Evolutionary conservation across 306 rosid genomes (phyloP).

Genomic region (Cercis canadensis): DNA sequence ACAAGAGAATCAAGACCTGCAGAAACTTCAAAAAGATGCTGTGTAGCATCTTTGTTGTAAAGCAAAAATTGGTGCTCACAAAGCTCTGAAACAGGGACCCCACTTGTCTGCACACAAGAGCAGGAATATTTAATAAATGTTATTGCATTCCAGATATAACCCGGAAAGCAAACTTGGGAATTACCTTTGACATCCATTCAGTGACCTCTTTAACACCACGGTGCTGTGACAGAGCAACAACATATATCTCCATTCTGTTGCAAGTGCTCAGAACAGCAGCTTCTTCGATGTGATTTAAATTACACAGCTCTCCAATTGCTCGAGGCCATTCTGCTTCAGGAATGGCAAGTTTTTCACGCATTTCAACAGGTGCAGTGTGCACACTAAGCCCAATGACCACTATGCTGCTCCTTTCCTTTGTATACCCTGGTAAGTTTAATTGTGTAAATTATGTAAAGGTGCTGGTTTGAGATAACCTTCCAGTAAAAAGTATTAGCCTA

Average conservation of each 20-base stretch:
- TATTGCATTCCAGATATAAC: constrained; percentile 10
- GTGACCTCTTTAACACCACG: constrained; percentile 98
- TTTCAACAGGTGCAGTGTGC: constrained; percentile 94
- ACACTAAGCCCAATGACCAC: constrained; percentile 97
- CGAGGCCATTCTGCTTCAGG: constrained; percentile 99
- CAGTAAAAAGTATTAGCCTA: constrained; percentile 11
- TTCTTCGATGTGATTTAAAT: constrained; percentile 94
- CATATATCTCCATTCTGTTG: constrained; percentile 99
- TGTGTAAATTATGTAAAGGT: constrained; percentile 3
- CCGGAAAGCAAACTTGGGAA: constrained; percentile 18
- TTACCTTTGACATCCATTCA: constrained; percentile 98
- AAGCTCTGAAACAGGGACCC: constrained; percentile 87
- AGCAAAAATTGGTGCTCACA: constrained; percentile 82
- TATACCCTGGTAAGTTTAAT: constrained; percentile 68
- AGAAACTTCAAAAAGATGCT: constrained; percentile 90
- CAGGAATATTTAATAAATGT: neutral
- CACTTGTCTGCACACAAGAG: constrained; percentile 76
- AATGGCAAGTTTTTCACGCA: constrained; percentile 97
- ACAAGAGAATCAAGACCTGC: constrained; percentile 99
- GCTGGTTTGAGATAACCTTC: constrained; percentile 29
- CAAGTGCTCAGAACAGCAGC: constrained; percentile 99
- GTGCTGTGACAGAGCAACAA: constrained; percentile 92
- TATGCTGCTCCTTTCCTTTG: constrained; percentile 95
- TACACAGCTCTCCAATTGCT: constrained; percentile 91
- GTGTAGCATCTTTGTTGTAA: constrained; percentile 88